Conservation (phyloP, 2,329 filamentous ascomycete species). For the Neopestalotiopsis rosae region DNA sequence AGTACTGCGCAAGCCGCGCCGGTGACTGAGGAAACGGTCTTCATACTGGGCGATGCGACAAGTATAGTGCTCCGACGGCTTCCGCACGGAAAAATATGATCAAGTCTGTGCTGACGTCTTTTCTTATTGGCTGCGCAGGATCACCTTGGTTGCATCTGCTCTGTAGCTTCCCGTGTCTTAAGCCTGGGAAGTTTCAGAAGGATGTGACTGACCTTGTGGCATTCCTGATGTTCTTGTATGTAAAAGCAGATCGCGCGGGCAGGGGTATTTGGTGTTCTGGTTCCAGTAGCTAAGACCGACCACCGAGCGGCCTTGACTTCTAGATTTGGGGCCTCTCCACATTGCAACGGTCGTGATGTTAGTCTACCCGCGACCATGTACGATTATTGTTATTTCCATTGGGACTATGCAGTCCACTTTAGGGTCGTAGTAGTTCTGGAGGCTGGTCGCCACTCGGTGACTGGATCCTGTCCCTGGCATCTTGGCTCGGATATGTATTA, state of each 20-base stretch:
- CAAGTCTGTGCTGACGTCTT: neutral
- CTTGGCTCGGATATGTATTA: neutral
- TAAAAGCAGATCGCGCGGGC: slow-evolving; percentile 2
- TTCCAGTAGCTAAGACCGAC: neutral
- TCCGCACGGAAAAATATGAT: neutral
- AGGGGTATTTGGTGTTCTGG: neutral
- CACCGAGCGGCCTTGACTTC: neutral
- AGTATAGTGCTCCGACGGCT: neutral
- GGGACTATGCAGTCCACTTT: neutral
- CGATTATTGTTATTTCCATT: neutral
- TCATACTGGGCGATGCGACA: slow-evolving; percentile 1
- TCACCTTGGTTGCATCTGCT: slow-evolving; percentile 1
- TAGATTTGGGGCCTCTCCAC: neutral
- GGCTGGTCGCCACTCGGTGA: neutral
- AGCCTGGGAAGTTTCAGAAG: neutral
- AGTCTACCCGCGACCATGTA: neutral
- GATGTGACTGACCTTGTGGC: neutral
- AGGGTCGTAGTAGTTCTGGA: neutral
- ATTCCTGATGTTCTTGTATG: slow-evolving; percentile 1
- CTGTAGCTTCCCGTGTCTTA: neutral
- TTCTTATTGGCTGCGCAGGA: slow-evolving; percentile 1
- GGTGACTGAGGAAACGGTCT: slow-evolving; percentile 1
- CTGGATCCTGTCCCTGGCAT: neutral
- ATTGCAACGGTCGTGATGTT: neutral
- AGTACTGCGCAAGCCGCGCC: slow-evolving; percentile 15